A percentile compares a stretch with the other conserved stretches of the same genome.
phyloP scores from a whole-genome alignment of 495 filamentous ascomycete species.

The Aspergillus affinis region DNA sequence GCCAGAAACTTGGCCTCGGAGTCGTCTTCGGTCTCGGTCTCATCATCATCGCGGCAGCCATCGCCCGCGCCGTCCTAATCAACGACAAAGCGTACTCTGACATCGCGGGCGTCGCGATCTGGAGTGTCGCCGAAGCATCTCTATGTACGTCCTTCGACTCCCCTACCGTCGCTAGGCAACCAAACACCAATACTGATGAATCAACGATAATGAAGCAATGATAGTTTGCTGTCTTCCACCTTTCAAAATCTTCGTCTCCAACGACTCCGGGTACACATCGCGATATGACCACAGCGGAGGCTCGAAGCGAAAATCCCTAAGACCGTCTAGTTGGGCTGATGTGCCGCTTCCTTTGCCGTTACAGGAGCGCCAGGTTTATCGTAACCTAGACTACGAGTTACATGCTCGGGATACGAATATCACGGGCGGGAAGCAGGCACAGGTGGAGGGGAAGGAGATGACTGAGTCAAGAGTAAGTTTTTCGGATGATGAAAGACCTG shows the following conservation, averaged over 20 bases:
- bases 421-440: background rate
- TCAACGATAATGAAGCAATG: slow-evolving; percentile 30
- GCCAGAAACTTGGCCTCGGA: slow-evolving; percentile 33
- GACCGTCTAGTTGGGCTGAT: slow-evolving; percentile 6
- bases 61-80: slow-evolving; percentile 33
- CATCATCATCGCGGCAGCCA: slow-evolving; percentile 33
- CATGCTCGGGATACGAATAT: slow-evolving; percentile 7
- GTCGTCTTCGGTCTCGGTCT: slow-evolving; percentile 32
- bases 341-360: slow-evolving; percentile 5
- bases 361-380: slow-evolving; percentile 4
- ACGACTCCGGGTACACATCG: slow-evolving; percentile 5
- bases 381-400: slow-evolving; percentile 10
- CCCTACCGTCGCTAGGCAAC: background rate
- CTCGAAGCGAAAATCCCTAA: slow-evolving; percentile 6
- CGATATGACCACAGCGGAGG: slow-evolving; percentile 1
- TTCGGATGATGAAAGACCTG: slow-evolving; percentile 4
- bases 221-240: slow-evolving; percentile 50
- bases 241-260: slow-evolving; percentile 37
- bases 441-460: background rate
- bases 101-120: slow-evolving; percentile 28
- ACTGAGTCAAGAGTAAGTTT: background rate
- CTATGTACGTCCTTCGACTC: slow-evolving; percentile 23
- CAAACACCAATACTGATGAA: background rate
- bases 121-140: slow-evolving; percentile 33
- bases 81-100: slow-evolving; percentile 24